A percentile compares a stretch with the other conserved stretches of the same genome.
phyloP scores from a whole-genome alignment of 192 early-diverging fungal species.

The Piromyces finnis region DNA sequence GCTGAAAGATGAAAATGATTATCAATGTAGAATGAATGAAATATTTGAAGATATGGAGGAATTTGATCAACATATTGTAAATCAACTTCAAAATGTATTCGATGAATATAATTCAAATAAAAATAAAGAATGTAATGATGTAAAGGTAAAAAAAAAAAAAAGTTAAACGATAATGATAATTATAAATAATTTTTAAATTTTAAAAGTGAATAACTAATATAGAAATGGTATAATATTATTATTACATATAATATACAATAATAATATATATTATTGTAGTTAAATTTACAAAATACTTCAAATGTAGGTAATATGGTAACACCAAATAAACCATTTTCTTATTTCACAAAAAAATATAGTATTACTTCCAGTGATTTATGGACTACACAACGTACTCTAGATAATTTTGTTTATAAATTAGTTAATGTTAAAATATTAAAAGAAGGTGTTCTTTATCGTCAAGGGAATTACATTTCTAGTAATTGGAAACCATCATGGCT shows the following conservation, averaged over 20 bases:
- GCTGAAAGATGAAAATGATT: conserved; percentile 12
- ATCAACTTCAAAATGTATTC: conserved; percentile 4
- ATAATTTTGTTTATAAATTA: conserved; percentile 8
- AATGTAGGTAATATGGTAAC: not conserved
- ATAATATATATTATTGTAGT: no score
- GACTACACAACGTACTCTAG: conserved; percentile 1
- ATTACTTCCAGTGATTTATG: conserved; percentile 1
- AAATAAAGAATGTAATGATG: conserved; percentile 2
- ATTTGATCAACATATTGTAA: conserved; percentile 10
- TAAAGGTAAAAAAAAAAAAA: not conserved
- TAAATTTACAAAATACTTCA: conserved; percentile 1
- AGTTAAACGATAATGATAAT: no score
- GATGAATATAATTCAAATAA: conserved; percentile 8
- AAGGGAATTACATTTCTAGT: conserved; percentile 1
- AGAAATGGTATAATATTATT: no score
- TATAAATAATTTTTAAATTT: no score
- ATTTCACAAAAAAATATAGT: conserved; percentile 1
- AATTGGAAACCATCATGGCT: conserved; percentile 9
- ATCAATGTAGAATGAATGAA: conserved; percentile 5
- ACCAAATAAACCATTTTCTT: conserved; percentile 3
- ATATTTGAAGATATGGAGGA: conserved; percentile 9
- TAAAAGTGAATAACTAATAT: no score
- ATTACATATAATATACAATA: no score
- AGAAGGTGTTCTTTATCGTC: conserved; percentile 9
- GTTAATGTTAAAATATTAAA: conserved; percentile 12